Percentiles rank a stretch among this genome's conserved stretches.
Conservation (phyloP, 1,284 basidiomycete species). For the Heliocybe sulcata region DNA sequence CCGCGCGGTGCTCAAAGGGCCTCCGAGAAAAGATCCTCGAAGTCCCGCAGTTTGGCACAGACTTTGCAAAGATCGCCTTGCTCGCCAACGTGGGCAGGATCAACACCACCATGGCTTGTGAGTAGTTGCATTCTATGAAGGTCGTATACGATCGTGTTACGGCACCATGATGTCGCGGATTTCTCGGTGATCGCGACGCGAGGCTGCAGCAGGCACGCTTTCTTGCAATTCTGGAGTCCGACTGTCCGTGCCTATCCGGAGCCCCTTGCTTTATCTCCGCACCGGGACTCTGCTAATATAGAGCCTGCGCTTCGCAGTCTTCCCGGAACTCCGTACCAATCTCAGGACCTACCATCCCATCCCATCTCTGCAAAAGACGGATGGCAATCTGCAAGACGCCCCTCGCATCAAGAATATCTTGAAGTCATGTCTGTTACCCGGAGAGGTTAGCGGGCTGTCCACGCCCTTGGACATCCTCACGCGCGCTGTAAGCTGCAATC, state of each 20-base stretch:
- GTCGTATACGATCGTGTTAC: slow-evolving; percentile 10
- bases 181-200: slow-evolving; percentile 5
- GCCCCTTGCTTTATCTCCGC: not conserved
- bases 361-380: slow-evolving; percentile 56
- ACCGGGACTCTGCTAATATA: not conserved
- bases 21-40: slow-evolving; percentile 82
- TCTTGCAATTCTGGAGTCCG: not conserved
- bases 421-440: slow-evolving; percentile 70
- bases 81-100: slow-evolving; percentile 90
- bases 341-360: slow-evolving; percentile 68
- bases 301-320: slow-evolving; percentile 25
- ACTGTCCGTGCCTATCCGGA: not conserved
- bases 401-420: slow-evolving; percentile 68
- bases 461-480: slow-evolving; percentile 66
- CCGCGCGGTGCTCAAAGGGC: slow-evolving; percentile 79
- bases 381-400: slow-evolving; percentile 60
- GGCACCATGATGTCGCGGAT: slow-evolving; percentile 6
- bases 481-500: slow-evolving; percentile 40
- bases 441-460: slow-evolving; percentile 58
- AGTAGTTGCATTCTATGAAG: slow-evolving; percentile 21
- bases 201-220: not conserved
- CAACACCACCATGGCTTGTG: slow-evolving; percentile 92
- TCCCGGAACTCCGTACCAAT: slow-evolving; percentile 65
- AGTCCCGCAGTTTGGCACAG: slow-evolving; percentile 72
- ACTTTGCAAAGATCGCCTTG: slow-evolving; percentile 80